A percentile compares a stretch with the other conserved stretches of the same genome.
phyloP scores from a whole-genome alignment of 1,139 yeast species.

The Debaryomyces fabryi region DNA sequence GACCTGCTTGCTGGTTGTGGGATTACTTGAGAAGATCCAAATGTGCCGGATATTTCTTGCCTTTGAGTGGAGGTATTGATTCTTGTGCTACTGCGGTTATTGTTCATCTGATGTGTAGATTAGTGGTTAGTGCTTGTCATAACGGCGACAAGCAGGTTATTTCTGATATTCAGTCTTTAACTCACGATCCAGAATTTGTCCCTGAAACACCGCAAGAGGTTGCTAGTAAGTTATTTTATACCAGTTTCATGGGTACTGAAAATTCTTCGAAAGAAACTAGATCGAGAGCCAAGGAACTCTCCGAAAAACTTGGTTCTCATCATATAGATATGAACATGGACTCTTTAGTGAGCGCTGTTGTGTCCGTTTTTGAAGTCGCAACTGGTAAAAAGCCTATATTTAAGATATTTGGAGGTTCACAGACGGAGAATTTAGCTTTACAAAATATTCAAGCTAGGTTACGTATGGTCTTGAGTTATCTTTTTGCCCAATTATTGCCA shows the following conservation, averaged over 20 bases:
- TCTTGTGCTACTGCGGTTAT: slow-evolving; percentile 97
- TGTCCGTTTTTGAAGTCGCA: slow-evolving; percentile 78
- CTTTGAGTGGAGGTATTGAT: slow-evolving; percentile 96
- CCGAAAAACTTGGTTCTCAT: slow-evolving; percentile 78
- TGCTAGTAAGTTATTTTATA: slow-evolving; percentile 75
- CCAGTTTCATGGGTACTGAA: slow-evolving; percentile 93
- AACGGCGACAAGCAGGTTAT: slow-evolving; percentile 75
- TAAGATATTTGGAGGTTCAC: slow-evolving; percentile 91
- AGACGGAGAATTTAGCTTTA: slow-evolving; percentile 86
- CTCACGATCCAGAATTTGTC: slow-evolving; percentile 57
- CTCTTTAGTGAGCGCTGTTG: slow-evolving; percentile 70
- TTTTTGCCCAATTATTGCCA: slow-evolving; percentile 92
- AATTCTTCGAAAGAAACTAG: slow-evolving; percentile 91
- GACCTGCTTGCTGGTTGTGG: slow-evolving; percentile 99
- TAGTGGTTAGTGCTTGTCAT: slow-evolving; percentile 70
- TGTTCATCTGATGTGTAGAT: slow-evolving; percentile 89
- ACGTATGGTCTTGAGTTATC: slow-evolving; percentile 90
- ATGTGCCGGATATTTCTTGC: slow-evolving; percentile 89
- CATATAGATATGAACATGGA: slow-evolving; percentile 95
- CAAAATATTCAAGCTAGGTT: slow-evolving; percentile 96
- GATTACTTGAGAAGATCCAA: slow-evolving; percentile 89
- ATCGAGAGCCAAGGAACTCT: slow-evolving; percentile 75
- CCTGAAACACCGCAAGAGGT: slow-evolving; percentile 79
- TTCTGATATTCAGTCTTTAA: slow-evolving; percentile 67
- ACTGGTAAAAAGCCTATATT: slow-evolving; percentile 89